Conservation (phyloP, 371 early-diverging fungal species). For the Dentiscutata heterogama region DNA sequence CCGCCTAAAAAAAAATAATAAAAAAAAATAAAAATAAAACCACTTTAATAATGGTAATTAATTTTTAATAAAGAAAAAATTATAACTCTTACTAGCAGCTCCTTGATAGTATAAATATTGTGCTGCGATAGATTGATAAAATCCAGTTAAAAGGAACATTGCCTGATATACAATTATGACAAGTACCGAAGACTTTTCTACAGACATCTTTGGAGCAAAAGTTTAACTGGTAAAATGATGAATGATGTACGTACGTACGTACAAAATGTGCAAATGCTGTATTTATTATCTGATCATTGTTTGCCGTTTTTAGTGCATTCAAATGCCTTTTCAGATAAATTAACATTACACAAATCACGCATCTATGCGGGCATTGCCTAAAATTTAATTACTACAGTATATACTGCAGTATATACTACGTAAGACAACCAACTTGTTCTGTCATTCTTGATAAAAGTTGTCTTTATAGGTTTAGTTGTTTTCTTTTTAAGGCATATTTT, state of each 20-base stretch:
- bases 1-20: slow-evolving; percentile 17
- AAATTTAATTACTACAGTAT: too few species aligned
- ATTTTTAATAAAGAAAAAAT: slow-evolving; percentile 3
- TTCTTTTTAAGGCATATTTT: too few species aligned
- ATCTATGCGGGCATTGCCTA: too few species aligned
- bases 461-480: too few species aligned
- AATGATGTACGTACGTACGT: too few species aligned
- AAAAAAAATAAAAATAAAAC: neutral
- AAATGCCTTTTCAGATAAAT: too few species aligned
- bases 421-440: too few species aligned
- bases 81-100: slow-evolving; percentile 65
- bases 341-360: too few species aligned
- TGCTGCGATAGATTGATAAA: slow-evolving; percentile 66
- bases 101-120: slow-evolving; percentile 77
- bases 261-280: neutral
- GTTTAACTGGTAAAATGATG: neutral
- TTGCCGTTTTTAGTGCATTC: too few species aligned
- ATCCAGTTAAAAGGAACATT: slow-evolving; percentile 65
- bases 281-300: neutral
- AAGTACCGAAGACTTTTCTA: neutral
- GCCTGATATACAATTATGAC: slow-evolving; percentile 56
- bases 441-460: too few species aligned
- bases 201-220: neutral
- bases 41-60: neutral
- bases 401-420: too few species aligned